A percentile compares a stretch with the other conserved stretches of the same genome.
Conservation (phyloP, 2,329 filamentous ascomycete genomes). For the Chrysoporthe cubensis region DNA sequence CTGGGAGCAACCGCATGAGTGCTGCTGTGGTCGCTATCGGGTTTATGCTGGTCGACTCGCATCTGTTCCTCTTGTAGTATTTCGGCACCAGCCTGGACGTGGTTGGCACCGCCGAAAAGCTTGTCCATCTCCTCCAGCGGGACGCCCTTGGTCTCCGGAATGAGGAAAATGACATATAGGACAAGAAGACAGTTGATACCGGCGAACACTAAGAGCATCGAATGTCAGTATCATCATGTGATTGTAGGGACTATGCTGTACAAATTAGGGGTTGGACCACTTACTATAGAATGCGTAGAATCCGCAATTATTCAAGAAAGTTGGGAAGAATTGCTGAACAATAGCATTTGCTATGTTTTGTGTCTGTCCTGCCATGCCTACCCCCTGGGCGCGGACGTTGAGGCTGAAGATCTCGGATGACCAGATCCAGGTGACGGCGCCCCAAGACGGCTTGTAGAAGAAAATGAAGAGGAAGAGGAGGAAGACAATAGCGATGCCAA, state of each 20-base stretch:
- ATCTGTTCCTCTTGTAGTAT: conserved; percentile 33
- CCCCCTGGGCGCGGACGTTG: conserved; percentile 70
- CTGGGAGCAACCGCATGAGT: not conserved
- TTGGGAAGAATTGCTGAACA: conserved; percentile 70
- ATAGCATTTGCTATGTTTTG: conserved; percentile 64
- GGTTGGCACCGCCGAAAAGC: conserved; percentile 42
- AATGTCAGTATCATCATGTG: not conserved
- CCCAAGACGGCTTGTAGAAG: conserved; percentile 70
- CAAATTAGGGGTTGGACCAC: not conserved
- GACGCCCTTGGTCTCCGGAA: conserved; percentile 42
- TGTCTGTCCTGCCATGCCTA: conserved; percentile 63
- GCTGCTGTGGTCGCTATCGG: conserved; percentile 15
- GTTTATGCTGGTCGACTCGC: conserved; percentile 33
- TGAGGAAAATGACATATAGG: conserved; percentile 40
- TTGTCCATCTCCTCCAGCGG: conserved; percentile 42
- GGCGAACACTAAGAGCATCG: conserved; percentile 21
- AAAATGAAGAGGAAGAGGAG: conserved; percentile 66
- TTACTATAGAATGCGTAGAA: conserved; percentile 43
- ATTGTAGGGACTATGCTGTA: not conserved
- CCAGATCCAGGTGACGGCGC: conserved; percentile 70
- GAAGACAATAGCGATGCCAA: conserved; percentile 68
- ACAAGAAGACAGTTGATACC: conserved; percentile 28
- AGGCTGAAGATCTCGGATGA: conserved; percentile 69
- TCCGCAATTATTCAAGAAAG: conserved; percentile 58
- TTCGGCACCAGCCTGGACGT: conserved; percentile 41